Evolutionary conservation across 306 rosid species (phyloP), one percentile per base, ranked within the genome.

Genomic region (Lathyrus oleraceus): DNA sequence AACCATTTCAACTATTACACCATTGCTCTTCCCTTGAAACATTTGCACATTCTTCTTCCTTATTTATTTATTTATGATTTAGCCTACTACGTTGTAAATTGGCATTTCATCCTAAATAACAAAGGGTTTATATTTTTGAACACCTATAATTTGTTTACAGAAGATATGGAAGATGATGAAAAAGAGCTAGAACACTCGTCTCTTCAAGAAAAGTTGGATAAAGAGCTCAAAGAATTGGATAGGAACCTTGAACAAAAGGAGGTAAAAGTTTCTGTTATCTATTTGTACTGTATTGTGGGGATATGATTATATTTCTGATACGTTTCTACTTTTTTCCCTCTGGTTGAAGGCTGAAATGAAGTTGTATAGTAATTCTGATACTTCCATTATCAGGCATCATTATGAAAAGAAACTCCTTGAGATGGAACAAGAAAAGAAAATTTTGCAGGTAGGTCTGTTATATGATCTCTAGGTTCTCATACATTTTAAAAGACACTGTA

Each of bases 121-220:
- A 0, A 36, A 42, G 36, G 16, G 5, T 66, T 17, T 27, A 19
- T 38, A 16, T 9, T 2, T 30, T 9, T 1, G 7, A 48, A 56
- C 39, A 27, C 48, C 28, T 72, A 9, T 79, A 60, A 43, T 58
- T 71, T 40, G 62, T 60, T 59, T 74, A 80, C 67, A 91, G 96
- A 85, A 57, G 95, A 78, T 69, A 79, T 72, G 65, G 95, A 77
- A 70, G 96, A 79, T 79, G 85, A 83, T 14, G 95, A 78, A 71
- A 91, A 91, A 86, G 99, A 95, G 79, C 83, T 79, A 75, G 97
- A 95, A 62, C 95, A 91, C 78, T 95, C 92, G 58, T 84, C 96
- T 81, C 78, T 89, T 73, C 97, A 95, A 82, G 95, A 95, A 79
- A 82, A 86, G 76, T 69, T 91, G 70, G 99, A 89, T 61, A 75